phyloP scores from a whole-genome alignment of 768 basidiomycete genomes.

The Phylloporus arenicola region DNA sequence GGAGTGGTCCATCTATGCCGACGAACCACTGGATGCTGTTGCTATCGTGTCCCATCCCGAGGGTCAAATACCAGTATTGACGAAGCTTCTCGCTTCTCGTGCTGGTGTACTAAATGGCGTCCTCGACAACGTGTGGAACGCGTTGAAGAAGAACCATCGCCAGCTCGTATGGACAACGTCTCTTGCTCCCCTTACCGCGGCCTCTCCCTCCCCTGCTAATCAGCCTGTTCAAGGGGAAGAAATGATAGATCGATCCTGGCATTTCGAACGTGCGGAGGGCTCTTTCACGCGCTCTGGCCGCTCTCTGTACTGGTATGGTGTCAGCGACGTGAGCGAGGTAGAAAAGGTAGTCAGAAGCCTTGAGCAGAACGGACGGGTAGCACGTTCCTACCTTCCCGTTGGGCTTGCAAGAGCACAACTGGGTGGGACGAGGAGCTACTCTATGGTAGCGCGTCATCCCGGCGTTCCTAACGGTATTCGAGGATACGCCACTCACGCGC shows the following conservation, averaged over 20 bases:
- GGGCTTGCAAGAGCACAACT: constrained; percentile 16
- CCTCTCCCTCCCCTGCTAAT: constrained; percentile 2
- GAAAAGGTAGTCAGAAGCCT: constrained; percentile 75
- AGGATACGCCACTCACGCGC: constrained; percentile 74
- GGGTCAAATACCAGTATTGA: constrained; percentile 85
- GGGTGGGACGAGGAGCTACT: constrained; percentile 17
- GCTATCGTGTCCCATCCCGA: constrained; percentile 91
- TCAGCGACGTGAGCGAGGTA: constrained; percentile 87
- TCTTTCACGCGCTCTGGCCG: constrained; percentile 93
- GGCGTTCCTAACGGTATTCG: constrained; percentile 46
- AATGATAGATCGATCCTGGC: constrained; percentile 81
- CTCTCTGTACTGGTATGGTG: constrained; percentile 97
- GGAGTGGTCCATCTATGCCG: constrained; percentile 95
- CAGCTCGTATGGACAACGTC: constrained; percentile 97
- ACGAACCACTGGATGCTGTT: constrained; percentile 93
- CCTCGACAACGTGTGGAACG: constrained; percentile 93
- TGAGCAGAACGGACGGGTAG: constrained; percentile 77
- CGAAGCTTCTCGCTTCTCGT: constrained; percentile 84
- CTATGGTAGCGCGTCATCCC: constrained; percentile 25
- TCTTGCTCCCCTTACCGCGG: constrained; percentile 31
- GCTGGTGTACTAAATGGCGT: constrained; percentile 91
- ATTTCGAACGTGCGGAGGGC: constrained; percentile 97
- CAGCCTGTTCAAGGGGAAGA: constrained; percentile 64
- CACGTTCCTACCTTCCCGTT: constrained; percentile 77
- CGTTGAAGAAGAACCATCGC: constrained; percentile 93